Conservation (phyloP, 768 basidiomycete genomes). For the Tylopilus sp. region DNA sequence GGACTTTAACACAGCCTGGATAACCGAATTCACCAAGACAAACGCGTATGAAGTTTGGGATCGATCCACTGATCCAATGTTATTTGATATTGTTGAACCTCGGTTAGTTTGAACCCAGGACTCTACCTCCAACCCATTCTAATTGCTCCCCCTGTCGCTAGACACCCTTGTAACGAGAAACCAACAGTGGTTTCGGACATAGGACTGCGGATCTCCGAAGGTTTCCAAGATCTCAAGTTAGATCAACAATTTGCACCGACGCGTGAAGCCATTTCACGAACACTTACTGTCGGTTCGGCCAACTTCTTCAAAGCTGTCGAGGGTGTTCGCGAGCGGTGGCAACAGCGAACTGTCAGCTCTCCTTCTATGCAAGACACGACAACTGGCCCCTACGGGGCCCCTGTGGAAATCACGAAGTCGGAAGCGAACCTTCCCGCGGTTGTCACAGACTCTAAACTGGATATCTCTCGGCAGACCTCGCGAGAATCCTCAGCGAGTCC, state of each 20-base stretch:
- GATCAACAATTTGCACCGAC: constrained; percentile 94
- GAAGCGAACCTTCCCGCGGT: constrained; percentile 20
- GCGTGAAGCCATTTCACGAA: constrained; percentile 81
- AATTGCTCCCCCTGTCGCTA: constrained; percentile 26
- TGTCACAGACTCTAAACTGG: constrained; percentile 15
- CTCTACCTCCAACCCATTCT: background rate
- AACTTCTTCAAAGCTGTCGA: constrained; percentile 89
- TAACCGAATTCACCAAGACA: constrained; percentile 83
- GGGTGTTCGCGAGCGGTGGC: constrained; percentile 78
- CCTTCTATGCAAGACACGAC: constrained; percentile 23
- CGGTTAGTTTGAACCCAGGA: constrained; percentile 45
- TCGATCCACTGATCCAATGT: constrained; percentile 79
- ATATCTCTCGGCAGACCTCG: constrained; percentile 21
- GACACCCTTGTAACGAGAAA: constrained; percentile 92
- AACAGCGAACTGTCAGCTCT: constrained; percentile 35
- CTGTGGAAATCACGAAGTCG: constrained; percentile 29
- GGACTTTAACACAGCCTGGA: constrained; percentile 88
- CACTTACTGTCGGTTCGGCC: constrained; percentile 68
- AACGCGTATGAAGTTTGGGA: constrained; percentile 92
- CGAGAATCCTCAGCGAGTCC: constrained; percentile 23
- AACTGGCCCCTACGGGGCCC: constrained; percentile 17
- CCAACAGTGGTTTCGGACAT: constrained; percentile 89
- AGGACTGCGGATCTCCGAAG: constrained; percentile 87
- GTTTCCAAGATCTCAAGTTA: constrained; percentile 88
- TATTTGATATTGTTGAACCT: constrained; percentile 96